These are phyloP conservation scores for Cucurbita argyrosperma DNA, from an alignment of 306 rosid species.

Conservation along the genomic window DNA sequence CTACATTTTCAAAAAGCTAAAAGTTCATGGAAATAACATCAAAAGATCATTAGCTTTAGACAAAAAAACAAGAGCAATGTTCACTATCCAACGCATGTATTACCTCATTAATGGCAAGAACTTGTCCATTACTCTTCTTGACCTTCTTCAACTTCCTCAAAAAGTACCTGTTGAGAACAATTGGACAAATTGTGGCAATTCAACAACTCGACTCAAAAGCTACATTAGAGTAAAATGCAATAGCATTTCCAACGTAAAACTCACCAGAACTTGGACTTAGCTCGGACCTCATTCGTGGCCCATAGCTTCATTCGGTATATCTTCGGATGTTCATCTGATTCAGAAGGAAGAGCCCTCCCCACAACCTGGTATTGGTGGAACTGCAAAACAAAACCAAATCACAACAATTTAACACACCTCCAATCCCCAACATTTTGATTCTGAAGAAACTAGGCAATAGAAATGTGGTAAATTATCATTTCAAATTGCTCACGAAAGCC, in stretches of 20 bases:
- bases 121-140: constrained; percentile 85
- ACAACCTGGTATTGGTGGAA: constrained; percentile 86
- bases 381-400: constrained; percentile 20
- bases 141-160: constrained; percentile 86
- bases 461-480: neutral
- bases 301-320: constrained; percentile 88
- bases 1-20: neutral
- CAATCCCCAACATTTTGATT: neutral
- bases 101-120: constrained; percentile 58
- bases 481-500: neutral
- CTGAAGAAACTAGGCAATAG: neutral
- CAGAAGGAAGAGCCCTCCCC: constrained; percentile 80
- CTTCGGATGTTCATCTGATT: constrained; percentile 55
- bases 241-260: neutral
- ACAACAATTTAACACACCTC: neutral
- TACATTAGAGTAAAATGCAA: neutral
- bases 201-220: neutral
- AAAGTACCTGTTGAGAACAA: constrained; percentile 39
- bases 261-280: constrained; percentile 88
- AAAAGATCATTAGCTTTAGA: neutral
- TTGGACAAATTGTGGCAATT: neutral
- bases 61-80: neutral
- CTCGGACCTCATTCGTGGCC: constrained; percentile 95
- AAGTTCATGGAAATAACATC: neutral
- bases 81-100: neutral